These are phyloP conservation scores for Aspergillus floridensis DNA, from an alignment of 2,329 filamentous ascomycete genomes.

Conservation along the genomic window DNA sequence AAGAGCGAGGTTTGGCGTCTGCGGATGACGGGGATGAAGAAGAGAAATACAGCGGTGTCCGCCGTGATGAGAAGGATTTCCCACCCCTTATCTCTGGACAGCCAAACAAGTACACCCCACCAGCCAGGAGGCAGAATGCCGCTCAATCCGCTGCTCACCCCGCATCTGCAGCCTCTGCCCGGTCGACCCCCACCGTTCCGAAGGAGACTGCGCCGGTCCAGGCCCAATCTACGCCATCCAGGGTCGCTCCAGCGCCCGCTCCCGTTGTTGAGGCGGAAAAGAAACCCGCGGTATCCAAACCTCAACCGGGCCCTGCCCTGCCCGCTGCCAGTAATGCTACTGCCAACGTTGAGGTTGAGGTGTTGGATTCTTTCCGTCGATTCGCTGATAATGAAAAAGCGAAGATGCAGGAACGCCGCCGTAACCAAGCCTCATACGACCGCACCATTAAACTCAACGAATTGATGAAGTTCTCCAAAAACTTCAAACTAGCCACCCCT, in stretches of 20 bases:
- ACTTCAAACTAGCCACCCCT: slow-evolving; percentile 90
- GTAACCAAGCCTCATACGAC: slow-evolving; percentile 62
- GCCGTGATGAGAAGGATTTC: slow-evolving; percentile 62
- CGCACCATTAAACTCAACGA: slow-evolving; percentile 92
- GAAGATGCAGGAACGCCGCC: slow-evolving; percentile 57
- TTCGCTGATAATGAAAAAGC: slow-evolving; percentile 63
- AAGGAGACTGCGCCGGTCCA: slow-evolving; percentile 28
- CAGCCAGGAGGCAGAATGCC: slow-evolving; percentile 77
- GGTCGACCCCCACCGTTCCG: slow-evolving; percentile 72
- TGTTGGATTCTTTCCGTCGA: slow-evolving; percentile 62
- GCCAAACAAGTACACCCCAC: slow-evolving; percentile 81
- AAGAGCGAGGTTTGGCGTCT: slow-evolving; percentile 73
- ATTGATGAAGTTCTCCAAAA: slow-evolving; percentile 89
- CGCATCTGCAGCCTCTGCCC: slow-evolving; percentile 83
- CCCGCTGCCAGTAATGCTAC: slow-evolving; percentile 52
- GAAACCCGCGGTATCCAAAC: slow-evolving; percentile 25
- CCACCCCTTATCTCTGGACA: slow-evolving; percentile 62
- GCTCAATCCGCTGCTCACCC: slow-evolving; percentile 70
- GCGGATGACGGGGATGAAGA: slow-evolving; percentile 78
- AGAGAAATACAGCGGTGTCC: slow-evolving; percentile 94
- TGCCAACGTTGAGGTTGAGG: slow-evolving; percentile 60
- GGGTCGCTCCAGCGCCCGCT: slow-evolving; percentile 22
- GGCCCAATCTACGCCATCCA: slow-evolving; percentile 15
- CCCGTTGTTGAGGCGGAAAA: slow-evolving; percentile 25
- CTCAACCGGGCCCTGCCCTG: slow-evolving; percentile 27